A percentile compares a stretch with the other conserved stretches of the same genome.
phyloP scores from a whole-genome alignment of 805 yeast species.

The Blastobotrys attinorum region DNA sequence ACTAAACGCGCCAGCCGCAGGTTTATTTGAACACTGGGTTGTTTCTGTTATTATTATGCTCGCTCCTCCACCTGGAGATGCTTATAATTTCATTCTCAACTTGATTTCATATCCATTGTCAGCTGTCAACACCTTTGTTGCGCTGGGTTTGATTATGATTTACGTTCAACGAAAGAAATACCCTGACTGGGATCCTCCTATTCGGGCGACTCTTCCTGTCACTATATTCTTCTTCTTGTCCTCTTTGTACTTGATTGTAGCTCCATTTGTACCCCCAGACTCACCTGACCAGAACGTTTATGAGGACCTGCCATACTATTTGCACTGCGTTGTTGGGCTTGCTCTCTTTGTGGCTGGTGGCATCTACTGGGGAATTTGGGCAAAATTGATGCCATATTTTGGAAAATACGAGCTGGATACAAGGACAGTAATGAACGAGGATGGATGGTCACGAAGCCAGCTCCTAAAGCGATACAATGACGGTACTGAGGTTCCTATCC shows the following conservation, averaged over 20 bases:
- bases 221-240: slow-evolving; percentile 55
- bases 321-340: slow-evolving; percentile 78
- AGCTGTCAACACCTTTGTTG: slow-evolving; percentile 60
- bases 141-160: slow-evolving; percentile 53
- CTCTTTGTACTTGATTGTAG: slow-evolving; percentile 59
- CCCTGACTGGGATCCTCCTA: slow-evolving; percentile 60
- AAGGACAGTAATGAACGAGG: slow-evolving; percentile 5
- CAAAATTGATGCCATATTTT: slow-evolving; percentile 45
- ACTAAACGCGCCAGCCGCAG: slow-evolving; percentile 64
- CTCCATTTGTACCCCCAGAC: slow-evolving; percentile 73
- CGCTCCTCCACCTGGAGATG: slow-evolving; percentile 85
- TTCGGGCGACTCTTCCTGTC: slow-evolving; percentile 58
- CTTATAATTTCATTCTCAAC: slow-evolving; percentile 72
- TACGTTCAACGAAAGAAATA: slow-evolving; percentile 45
- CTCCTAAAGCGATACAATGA: not conserved
- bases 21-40: slow-evolving; percentile 68
- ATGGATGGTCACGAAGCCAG: slow-evolving; percentile 11
- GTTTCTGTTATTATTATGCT: slow-evolving; percentile 65
- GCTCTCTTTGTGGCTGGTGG: slow-evolving; percentile 53
- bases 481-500: slow-evolving; percentile 1
- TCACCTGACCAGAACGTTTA: slow-evolving; percentile 56
- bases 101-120: slow-evolving; percentile 76
- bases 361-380: slow-evolving; percentile 63
- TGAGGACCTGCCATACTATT: slow-evolving; percentile 62
- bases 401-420: slow-evolving; percentile 19